Base-by-base conservation (phyloP, 805 yeast genomes). In the Ogataea sp. region DNA sequence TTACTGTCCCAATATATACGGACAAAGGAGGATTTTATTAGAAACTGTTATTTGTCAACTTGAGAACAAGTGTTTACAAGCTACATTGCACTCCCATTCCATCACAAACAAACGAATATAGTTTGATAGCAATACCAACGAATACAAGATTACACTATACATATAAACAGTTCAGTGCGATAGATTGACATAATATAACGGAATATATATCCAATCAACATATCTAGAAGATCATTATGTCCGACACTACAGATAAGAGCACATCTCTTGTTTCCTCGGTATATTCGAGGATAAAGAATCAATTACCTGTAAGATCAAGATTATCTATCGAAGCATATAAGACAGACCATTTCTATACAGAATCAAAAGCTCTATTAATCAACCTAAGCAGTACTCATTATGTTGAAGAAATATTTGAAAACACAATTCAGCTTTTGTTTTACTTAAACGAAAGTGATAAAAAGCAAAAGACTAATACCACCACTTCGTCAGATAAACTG, bases 261-360 rank as follows among this genome's bases (percentile, higher is more conserved):
- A 23, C 34, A 7, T 51, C 67, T 1, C 47, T 63, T 8, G 61
- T 68, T 16, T 56, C 57, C 1, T 59, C 65, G 16, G 51, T 69
- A 21, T 61, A 58, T 38, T 38, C 50, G 32, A 55, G 65, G 43
- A 48, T 68, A 5, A 63, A 58, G 38, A 28, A 46, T 1, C 24
- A 58, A 5, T 49, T 69, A 17, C 73, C 74, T 0, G 47, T 56
- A 16, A 58, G 60, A 39, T 57, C 68, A 2, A 65, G 64, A 2
- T 45, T 54, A 18, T 46, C 62, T 3, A 38, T 62, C 18, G 45
- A 59, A 3, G 70, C 66, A 38, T 55, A 67, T 11, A 65, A 65
- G 37, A 55, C 55, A 13, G 65, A 66, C 37, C 56, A 56, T 2
- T 46, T 52, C 27, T 68, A 57, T 45, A 45, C 55, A n/a, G 57